These are phyloP conservation scores for Collybia sordida DNA, from an alignment of 768 basidiomycete species.

Conservation along the genomic window DNA sequence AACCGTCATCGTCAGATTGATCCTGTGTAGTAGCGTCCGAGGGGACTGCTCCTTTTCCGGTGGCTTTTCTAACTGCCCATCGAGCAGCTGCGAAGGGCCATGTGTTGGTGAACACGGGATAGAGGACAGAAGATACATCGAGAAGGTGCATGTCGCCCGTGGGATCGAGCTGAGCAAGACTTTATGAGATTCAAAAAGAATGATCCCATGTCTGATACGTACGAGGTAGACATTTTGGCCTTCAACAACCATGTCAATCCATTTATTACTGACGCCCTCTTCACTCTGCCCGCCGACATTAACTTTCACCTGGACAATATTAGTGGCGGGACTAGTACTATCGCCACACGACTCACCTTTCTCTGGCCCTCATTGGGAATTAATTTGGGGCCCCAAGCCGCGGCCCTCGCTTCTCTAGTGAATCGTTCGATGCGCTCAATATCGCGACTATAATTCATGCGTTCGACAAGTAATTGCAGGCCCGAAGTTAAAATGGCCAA, in stretches of 20 bases:
- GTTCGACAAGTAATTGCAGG: constrained; percentile 80
- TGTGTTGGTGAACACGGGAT: constrained; percentile 60
- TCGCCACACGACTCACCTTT: constrained; percentile 48
- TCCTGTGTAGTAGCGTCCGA: constrained; percentile 16
- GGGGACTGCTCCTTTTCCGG: constrained; percentile 14
- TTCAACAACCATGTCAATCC: constrained; percentile 82
- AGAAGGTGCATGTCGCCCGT: constrained; percentile 57
- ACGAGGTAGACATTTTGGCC: constrained; percentile 75
- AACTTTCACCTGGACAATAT: constrained; percentile 59
- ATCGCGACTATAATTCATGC: constrained; percentile 75
- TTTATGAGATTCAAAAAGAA: neutral
- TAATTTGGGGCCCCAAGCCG: constrained; percentile 84
- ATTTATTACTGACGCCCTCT: constrained; percentile 53
- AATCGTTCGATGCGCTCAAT: constrained; percentile 64
- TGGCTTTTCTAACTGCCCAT: constrained; percentile 27
- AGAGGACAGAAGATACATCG: constrained; percentile 55
- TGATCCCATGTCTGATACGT: constrained; percentile 26
- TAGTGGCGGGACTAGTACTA: neutral
- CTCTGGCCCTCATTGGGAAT: constrained; percentile 59
- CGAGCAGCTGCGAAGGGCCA: constrained; percentile 64
- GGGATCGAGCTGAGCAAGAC: constrained; percentile 51
- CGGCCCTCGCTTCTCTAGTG: constrained; percentile 57
- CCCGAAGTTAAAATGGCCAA: constrained; percentile 73
- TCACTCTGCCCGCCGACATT: constrained; percentile 58
- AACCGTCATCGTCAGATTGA: constrained; percentile 36